Conservation (phyloP, 2,329 filamentous ascomycete species). For the Didymella glomerata region DNA sequence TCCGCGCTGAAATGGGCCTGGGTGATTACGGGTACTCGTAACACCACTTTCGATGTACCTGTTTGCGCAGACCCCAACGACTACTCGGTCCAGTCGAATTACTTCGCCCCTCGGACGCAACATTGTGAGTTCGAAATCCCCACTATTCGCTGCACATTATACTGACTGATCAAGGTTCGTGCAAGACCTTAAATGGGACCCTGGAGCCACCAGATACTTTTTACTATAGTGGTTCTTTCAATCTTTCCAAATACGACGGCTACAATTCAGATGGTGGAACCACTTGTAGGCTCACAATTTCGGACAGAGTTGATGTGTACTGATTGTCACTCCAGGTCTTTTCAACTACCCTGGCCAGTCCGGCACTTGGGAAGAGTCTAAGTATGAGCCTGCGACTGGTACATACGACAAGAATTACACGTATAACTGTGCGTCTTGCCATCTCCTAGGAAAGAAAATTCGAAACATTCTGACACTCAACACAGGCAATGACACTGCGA, state of each 20-base stretch:
- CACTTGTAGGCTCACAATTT: neutral
- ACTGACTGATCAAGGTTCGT: conserved; percentile 27
- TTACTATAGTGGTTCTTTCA: neutral
- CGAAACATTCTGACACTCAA: neutral
- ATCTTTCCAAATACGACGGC: neutral
- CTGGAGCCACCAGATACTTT: conserved; percentile 15
- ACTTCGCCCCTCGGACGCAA: neutral
- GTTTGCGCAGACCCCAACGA: conserved; percentile 14
- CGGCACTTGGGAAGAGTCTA: conserved; percentile 1
- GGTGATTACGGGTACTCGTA: conserved; percentile 20
- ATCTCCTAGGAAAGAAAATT: too few species aligned
- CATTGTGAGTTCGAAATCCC: neutral
- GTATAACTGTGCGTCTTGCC: conserved; percentile 1
- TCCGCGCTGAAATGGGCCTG: conserved; percentile 17
- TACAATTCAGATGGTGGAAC: neutral
- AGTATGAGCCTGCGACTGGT: neutral
- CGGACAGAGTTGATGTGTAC: neutral
- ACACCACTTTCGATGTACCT: conserved; percentile 25
- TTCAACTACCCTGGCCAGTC: conserved; percentile 19
- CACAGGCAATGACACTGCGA: conserved; percentile 28
- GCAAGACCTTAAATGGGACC: conserved; percentile 33
- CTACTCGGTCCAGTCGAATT: neutral
- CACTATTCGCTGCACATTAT: neutral
- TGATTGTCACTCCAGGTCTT: conserved; percentile 4
- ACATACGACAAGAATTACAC: neutral